phyloP scores from a whole-genome alignment of 2,329 filamentous ascomycete species.

The Xylariomycetidae sp. region DNA sequence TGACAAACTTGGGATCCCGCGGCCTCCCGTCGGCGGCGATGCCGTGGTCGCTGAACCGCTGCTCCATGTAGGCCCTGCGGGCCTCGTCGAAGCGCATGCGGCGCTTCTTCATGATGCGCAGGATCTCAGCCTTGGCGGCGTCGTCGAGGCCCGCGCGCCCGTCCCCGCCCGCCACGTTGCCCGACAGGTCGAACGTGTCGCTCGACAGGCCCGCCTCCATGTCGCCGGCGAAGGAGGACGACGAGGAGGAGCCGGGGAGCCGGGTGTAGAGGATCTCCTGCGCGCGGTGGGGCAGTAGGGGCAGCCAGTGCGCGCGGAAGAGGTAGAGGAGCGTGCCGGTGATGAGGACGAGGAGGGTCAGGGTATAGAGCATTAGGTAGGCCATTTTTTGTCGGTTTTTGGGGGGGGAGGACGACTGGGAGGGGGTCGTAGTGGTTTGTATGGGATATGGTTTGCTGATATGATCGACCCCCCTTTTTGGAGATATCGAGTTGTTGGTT shows the following conservation, averaged over 20 bases:
- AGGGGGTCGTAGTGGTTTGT: slow-evolving; percentile 1
- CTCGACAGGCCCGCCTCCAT: slow-evolving; percentile 84
- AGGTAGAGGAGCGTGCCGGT: slow-evolving; percentile 73
- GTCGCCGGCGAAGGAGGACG: slow-evolving; percentile 73
- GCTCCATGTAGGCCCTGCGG: slow-evolving; percentile 78
- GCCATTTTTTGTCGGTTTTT: slow-evolving; percentile 50
- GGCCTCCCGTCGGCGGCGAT: slow-evolving; percentile 86
- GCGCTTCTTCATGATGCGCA: slow-evolving; percentile 84
- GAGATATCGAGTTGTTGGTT: too few relatives aligned
- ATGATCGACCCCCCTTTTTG: neutral
- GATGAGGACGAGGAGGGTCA: slow-evolving; percentile 68
- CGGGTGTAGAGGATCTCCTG: slow-evolving; percentile 54
- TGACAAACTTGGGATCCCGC: slow-evolving; percentile 91
- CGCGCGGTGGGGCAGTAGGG: slow-evolving; percentile 49
- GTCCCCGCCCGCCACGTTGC: slow-evolving; percentile 78
- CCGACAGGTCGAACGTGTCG: slow-evolving; percentile 73
- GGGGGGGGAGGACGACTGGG: slow-evolving; percentile 2
- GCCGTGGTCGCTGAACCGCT: slow-evolving; percentile 78
- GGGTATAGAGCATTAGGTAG: slow-evolving; percentile 76
- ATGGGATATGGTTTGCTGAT: neutral
- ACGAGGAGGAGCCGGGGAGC: slow-evolving; percentile 64
- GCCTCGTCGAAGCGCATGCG: slow-evolving; percentile 88
- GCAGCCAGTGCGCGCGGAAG: slow-evolving; percentile 74
- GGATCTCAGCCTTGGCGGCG: slow-evolving; percentile 73
- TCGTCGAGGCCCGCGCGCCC: slow-evolving; percentile 76